These are phyloP conservation scores for Extremus antarcticus DNA, from an alignment of 495 filamentous ascomycete genomes.

Conservation along the genomic window DNA sequence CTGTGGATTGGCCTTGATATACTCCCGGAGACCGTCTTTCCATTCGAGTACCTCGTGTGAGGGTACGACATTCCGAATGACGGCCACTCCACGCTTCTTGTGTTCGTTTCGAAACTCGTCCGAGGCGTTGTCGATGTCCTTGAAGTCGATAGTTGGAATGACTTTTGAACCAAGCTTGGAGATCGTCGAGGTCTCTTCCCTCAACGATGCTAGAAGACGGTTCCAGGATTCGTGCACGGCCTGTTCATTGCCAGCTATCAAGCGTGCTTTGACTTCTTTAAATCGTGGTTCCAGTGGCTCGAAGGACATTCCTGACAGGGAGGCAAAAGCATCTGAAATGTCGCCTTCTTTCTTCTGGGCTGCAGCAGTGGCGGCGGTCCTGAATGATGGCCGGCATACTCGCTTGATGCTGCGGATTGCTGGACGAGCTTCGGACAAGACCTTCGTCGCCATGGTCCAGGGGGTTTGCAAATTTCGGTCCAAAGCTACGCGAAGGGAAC, in stretches of 20 bases:
- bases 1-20: conserved; percentile 31
- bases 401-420: not conserved
- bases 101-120: conserved; percentile 23
- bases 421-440: not conserved
- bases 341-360: conserved; percentile 44
- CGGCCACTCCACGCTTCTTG: conserved; percentile 30
- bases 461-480: not conserved
- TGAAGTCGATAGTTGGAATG: conserved; percentile 31
- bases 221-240: conserved; percentile 56
- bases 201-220: conserved; percentile 49
- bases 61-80: conserved; percentile 30
- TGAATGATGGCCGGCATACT: not conserved
- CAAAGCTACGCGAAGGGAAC: too few species aligned
- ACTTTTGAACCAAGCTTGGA: conserved; percentile 31
- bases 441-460: not conserved
- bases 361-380: conserved; percentile 15
- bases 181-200: conserved; percentile 42
- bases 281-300: conserved; percentile 61
- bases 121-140: conserved; percentile 24
- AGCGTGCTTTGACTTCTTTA: conserved; percentile 56
- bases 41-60: conserved; percentile 27
- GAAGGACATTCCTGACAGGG: conserved; percentile 55
- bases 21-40: conserved; percentile 30
- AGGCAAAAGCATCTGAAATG: conserved; percentile 76
- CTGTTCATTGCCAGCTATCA: conserved; percentile 54